Base-by-base conservation (phyloP, 345 rosid species). In the Boechera stricta region DNA sequence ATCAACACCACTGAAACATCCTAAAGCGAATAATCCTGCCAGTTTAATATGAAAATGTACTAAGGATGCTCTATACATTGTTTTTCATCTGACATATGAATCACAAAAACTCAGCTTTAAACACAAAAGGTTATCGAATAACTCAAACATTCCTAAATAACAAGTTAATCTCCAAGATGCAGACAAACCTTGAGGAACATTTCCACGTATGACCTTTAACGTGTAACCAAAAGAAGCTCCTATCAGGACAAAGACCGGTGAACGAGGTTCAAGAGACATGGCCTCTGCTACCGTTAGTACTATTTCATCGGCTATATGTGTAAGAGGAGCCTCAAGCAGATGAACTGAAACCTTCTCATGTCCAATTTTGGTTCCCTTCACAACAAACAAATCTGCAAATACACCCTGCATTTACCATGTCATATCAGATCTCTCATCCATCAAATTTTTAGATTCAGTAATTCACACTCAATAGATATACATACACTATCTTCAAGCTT, bases 201-300 rank as follows among this genome's bases (percentile, higher is more conserved):
- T 88, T 75, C 86, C 95, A 60, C 87, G 94, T 73, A 91, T 80
- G 81, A 89, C 89, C 85, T 94, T 90, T 61, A 91, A 89, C 54
- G 71, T 84, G 75, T 90, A 94, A 11, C 69, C 83, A 71, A 94
- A 72, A 71, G 82, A 84, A 78, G 98, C 96, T 73, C 96, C 97
- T 83, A 89, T 80, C 41, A 94, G 89, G 72, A 91, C 87, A 74
- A 83, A 87, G 60, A 90, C 90, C 63, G 98, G 98, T 33, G 98
- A 94, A 11, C 91, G 91, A 72, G 97, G 97, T 69, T 87, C 92
- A 18, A 90, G 83, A 70, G 97, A 91, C 90, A 94, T 90, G 79
- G 98, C 98, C 84, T 94, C 97, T n/a, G 94, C 98, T 32, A 94
- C 98, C 31, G 97, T 91, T 42, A 91, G 82, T 76, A 85, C 86